phyloP scores from a whole-genome alignment of 1,284 basidiomycete species.

The Omphalotus olearius region DNA sequence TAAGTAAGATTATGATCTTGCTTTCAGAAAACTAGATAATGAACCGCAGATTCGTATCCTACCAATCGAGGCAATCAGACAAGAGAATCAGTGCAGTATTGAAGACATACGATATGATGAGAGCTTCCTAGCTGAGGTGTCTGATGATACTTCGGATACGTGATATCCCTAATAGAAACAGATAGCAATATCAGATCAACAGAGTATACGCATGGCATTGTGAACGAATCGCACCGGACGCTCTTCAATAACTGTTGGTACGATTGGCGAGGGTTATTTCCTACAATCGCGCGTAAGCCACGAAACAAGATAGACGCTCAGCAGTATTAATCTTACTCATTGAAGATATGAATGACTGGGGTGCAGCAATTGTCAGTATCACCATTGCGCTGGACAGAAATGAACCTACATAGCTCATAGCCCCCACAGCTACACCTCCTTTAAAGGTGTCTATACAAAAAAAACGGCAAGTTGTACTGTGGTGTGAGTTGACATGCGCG shows the following conservation, averaged over 20 bases:
- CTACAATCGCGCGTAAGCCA: slow-evolving; percentile 24
- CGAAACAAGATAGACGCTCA: background rate
- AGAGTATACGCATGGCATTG: background rate
- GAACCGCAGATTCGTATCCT: slow-evolving; percentile 32
- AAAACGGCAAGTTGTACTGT: background rate
- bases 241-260: slow-evolving; percentile 72
- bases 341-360: slow-evolving; percentile 65
- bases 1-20: too few relatives aligned
- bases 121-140: slow-evolving; percentile 77
- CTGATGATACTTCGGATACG: slow-evolving; percentile 68
- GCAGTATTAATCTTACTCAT: slow-evolving; percentile 36
- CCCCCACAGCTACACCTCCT: slow-evolving; percentile 56
- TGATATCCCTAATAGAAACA: slow-evolving; percentile 35
- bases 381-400: background rate
- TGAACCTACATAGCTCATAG: slow-evolving; percentile 59
- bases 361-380: slow-evolving; percentile 2
- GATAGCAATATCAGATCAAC: background rate
- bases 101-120: slow-evolving; percentile 59
- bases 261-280: slow-evolving; percentile 59
- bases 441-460: slow-evolving; percentile 40
- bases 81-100: background rate
- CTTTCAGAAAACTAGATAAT: slow-evolving; percentile 22
- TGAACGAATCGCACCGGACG: slow-evolving; percentile 44
- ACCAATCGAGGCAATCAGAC: background rate
- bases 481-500: background rate